Percentiles rank a stretch among this genome's conserved stretches.
phyloP scores from a whole-genome alignment of 257 asterid genomes.

The Nicotiana tomentosiformis region DNA sequence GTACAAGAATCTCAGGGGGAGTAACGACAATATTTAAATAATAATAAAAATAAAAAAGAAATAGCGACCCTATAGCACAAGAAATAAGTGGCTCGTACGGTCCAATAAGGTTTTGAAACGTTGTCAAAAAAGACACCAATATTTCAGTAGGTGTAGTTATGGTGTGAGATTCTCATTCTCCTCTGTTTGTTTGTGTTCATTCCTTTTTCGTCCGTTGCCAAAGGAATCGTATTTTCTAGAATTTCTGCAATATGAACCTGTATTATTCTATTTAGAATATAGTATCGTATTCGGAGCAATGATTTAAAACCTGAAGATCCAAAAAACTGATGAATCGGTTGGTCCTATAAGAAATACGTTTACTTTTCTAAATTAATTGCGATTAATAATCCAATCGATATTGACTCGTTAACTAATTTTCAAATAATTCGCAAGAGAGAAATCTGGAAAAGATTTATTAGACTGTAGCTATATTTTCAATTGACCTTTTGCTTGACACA shows the following conservation, averaged over 20 bases:
- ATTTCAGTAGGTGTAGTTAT: not conserved
- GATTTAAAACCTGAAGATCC: not conserved
- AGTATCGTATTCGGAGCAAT: not conserved
- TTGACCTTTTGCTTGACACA: not conserved
- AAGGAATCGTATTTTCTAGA: not conserved
- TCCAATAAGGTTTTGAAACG: slow-evolving; percentile 1
- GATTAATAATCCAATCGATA: no score
- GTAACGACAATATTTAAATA: not conserved
- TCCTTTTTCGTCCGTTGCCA: not conserved
- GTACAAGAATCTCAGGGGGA: not conserved
- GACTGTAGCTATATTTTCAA: not conserved
- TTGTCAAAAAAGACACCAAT: not conserved
- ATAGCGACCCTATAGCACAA: no score
- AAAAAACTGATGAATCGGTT: not conserved
- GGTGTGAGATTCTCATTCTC: not conserved
- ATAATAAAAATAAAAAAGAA: no score
- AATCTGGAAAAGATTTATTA: not conserved
- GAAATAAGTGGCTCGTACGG: not conserved
- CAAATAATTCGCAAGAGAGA: no score
- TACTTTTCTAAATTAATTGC: no score
- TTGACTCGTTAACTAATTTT: no score
- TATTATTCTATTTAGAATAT: not conserved
- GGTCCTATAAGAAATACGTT: not conserved
- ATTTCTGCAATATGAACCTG: not conserved
- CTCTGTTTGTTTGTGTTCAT: not conserved